A percentile compares a stretch with the other conserved stretches of the same genome.
phyloP scores from a whole-genome alignment of 1,284 basidiomycete genomes.

The Gomphus sp. region DNA sequence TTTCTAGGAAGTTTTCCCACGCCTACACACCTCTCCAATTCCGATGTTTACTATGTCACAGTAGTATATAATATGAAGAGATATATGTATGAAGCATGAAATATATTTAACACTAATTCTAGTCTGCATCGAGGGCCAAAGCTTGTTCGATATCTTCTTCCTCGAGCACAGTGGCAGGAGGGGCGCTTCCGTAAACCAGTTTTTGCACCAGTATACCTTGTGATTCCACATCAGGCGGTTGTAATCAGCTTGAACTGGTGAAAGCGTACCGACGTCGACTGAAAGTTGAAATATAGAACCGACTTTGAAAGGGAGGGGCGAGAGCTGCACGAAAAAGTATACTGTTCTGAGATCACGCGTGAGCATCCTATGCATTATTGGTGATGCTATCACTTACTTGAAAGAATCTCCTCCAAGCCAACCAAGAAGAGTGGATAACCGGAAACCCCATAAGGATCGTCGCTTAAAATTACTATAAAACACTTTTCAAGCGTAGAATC shows the following conservation, averaged over 20 bases:
- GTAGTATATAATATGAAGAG: too few relatives aligned
- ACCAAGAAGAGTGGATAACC: constrained; percentile 70
- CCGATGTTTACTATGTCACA: too few relatives aligned
- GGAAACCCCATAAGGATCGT: constrained; percentile 75
- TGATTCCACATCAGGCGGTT: constrained; percentile 5
- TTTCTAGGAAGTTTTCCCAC: constrained; percentile 4
- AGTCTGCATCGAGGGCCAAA: constrained; percentile 26
- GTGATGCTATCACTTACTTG: constrained; percentile 44
- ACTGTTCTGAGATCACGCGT: constrained; percentile 40
- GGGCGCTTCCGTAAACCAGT: constrained; percentile 55
- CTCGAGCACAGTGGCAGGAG: constrained; percentile 44
- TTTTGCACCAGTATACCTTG: constrained; percentile 65
- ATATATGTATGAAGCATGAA: background rate
- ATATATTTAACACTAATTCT: background rate
- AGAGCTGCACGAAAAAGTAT: constrained; percentile 67
- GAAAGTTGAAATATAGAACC: constrained; percentile 77
- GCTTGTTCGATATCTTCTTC: constrained; percentile 69
- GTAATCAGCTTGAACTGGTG: constrained; percentile 2
- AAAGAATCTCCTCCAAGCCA: constrained; percentile 77
- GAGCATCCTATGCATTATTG: constrained; percentile 5
- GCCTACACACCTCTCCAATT: background rate
- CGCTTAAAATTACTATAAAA: constrained; percentile 59
- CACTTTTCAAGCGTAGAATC: constrained; percentile 9
- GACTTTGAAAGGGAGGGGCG: constrained; percentile 69
- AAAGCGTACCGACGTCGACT: constrained; percentile 55